Base-by-base conservation (phyloP, 2,329 filamentous ascomycete genomes). In the Phialocephala sp. region DNA sequence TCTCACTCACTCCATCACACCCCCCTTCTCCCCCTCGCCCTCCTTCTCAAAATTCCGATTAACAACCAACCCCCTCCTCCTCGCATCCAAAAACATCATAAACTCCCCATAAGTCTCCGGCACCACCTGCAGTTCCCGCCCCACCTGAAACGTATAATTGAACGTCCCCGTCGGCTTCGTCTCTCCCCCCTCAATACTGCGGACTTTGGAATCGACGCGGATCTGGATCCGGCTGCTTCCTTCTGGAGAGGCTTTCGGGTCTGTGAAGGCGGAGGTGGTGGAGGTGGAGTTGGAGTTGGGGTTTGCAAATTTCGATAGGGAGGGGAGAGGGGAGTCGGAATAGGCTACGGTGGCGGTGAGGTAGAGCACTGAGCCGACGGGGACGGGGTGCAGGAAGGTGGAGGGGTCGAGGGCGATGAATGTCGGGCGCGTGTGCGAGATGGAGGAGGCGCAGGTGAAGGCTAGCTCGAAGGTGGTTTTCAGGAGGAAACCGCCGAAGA, bases 391-490 rank as follows among this genome's bases (percentile, higher is more conserved):
- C 68, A 90, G 85, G 71, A 92, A 91, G 0, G 88, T 91, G 59
- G 84, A 88, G 0, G 89, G 89, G 68, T 91, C 89, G 32, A 91
- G 82, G 1, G 87, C 88, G 41, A 91, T 80, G 79, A 91, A 92
- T 22, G 84, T 88, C 1, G 89, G 89, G 5, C 89, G 82, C 0
- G 84, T 82, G 73, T 91, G 89, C 0, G 89, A 85, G 72, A 90
- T 89, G 1, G 87, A 85, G 0, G 89, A 88, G 1, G 88, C 88
- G 73, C 88, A 90, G 72, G 88, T 91, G 77, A 91, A 92, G 1
- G 89, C 89, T 1, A 91, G 82, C 75, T 92, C 89, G 70, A 91
- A 91, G 0, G 88, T 89, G 68, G 89, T 85, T 74, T 90, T 90
- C 1, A 92, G 82, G 1, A 91, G 81, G 73, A 89, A 91, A 14